These are phyloP conservation scores for Globisporangium rhizosaccharum DNA, from an alignment of 352 stramenopile species.

Conservation along the genomic window DNA sequence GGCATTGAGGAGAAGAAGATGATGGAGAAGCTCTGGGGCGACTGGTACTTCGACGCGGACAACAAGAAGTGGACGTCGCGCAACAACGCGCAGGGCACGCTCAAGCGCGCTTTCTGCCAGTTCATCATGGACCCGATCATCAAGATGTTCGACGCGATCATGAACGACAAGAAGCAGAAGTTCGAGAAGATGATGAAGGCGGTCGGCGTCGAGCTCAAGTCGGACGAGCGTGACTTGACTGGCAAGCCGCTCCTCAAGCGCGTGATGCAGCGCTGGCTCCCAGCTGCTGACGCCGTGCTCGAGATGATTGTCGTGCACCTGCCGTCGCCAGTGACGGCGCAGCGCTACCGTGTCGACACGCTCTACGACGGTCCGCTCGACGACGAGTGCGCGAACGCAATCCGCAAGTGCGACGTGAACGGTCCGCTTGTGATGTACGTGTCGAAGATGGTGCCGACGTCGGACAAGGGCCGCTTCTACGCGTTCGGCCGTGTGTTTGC, in stretches of 20 bases:
- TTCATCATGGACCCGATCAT: slow-evolving; percentile 99
- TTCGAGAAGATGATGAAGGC: slow-evolving; percentile 97
- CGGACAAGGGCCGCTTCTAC: slow-evolving; percentile 99
- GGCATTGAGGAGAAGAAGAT: slow-evolving; percentile 98
- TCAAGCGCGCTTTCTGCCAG: slow-evolving; percentile 99
- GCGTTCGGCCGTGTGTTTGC: slow-evolving; percentile 99
- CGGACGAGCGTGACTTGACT: slow-evolving; percentile 93
- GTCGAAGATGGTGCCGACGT: slow-evolving; percentile 99
- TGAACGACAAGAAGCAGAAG: slow-evolving; percentile 99
- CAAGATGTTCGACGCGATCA: slow-evolving; percentile 99
- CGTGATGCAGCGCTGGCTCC: slow-evolving; percentile 99
- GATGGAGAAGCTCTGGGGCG: slow-evolving; percentile 99
- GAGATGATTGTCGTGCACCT: slow-evolving; percentile 99
- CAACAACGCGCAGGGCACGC: slow-evolving; percentile 89
- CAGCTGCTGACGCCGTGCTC: slow-evolving; percentile 96
- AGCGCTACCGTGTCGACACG: slow-evolving; percentile 98
- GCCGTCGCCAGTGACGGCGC: slow-evolving; percentile 94
- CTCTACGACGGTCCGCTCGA: slow-evolving; percentile 98
- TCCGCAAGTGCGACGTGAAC: slow-evolving; percentile 98
- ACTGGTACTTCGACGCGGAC: slow-evolving; percentile 95
- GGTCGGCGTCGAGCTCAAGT: slow-evolving; percentile 97
- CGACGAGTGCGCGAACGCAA: slow-evolving; percentile 96
- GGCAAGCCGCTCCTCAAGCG: slow-evolving; percentile 98
- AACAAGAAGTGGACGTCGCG: slow-evolving; percentile 96
- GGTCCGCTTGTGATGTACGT: slow-evolving; percentile 99